Evolutionary conservation across 768 basidiomycete species (phyloP).

Genomic region (Boletus sp.): DNA sequence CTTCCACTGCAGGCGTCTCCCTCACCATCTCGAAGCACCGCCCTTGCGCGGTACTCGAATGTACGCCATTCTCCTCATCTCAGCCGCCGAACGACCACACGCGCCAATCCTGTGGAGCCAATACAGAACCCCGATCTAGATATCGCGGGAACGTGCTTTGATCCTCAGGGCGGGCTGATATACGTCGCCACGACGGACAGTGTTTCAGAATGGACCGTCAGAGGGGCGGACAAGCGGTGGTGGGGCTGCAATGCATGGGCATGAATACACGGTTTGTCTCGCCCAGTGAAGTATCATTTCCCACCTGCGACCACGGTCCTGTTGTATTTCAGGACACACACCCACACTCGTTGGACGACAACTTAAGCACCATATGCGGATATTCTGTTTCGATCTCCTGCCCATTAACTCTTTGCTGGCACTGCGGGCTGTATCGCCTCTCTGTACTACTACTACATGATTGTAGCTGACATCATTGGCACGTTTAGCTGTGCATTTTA

Average conservation of each 20-base stretch:
- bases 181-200: slow-evolving; percentile 67
- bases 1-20: slow-evolving; percentile 29
- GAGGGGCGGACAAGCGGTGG: slow-evolving; percentile 72
- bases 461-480: slow-evolving; percentile 14
- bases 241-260: slow-evolving; percentile 54
- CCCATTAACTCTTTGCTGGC: neutral
- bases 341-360: neutral
- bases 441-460: slow-evolving; percentile 23
- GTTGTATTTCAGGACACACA: neutral
- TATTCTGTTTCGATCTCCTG: slow-evolving; percentile 10
- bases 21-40: slow-evolving; percentile 17
- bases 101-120: slow-evolving; percentile 12
- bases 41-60: slow-evolving; percentile 19
- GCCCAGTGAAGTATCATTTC: neutral
- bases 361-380: neutral
- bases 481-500: slow-evolving; percentile 3
- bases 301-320: neutral
- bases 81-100: slow-evolving; percentile 18
- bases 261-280: slow-evolving; percentile 16
- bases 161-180: slow-evolving; percentile 62
- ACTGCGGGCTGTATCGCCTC: slow-evolving; percentile 13
- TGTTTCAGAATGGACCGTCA: slow-evolving; percentile 76
- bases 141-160: slow-evolving; percentile 72
- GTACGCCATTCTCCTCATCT: slow-evolving; percentile 17
- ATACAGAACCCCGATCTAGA: slow-evolving; percentile 38